Evolutionary conservation across 2,329 filamentous ascomycete species (phyloP), one percentile per base, ranked within the genome.

Genomic region (Teratosphaeria epicoccoides): DNA sequence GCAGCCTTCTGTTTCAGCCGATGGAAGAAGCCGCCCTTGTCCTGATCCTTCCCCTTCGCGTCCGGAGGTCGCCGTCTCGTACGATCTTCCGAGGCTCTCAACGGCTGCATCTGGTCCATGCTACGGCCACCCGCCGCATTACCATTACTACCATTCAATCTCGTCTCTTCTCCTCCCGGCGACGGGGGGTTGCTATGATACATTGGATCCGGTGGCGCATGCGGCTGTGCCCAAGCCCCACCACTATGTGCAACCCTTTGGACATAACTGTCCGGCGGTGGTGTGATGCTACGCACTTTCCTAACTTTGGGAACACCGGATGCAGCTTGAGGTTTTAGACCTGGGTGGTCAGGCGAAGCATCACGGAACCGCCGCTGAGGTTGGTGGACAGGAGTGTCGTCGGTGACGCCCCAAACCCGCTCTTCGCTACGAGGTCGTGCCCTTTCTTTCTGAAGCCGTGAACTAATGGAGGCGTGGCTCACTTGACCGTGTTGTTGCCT

Each of bases 261-360:
- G 4, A 40, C 10, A 40, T 49, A 37, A 20, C 20, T 17, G 20
- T 11, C 33, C 1, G 33, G 33, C 26, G 46, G 46, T 14, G 46
- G 46, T 12, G 24, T 47, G 17, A 47, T 47, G 24, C 23, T 26
- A 14, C 46, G 24, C n/a, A 47, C 24, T 20, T 26, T 33, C 14
- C 33, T 20, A 0, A 40, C 20, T 9, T 20, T 40, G n/a, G 33
- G 33, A 14, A 20, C 14, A 17, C 33, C 5, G n/a, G 33, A 20
- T 4, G 33, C n/a, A 17, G n/a, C 33, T 17, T 20, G 33, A 24
- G 46, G 46, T 12, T 33, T 29, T 10, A 47, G 26, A 17, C 24
- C 46, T 20, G 46, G 46, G 14, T 47, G 46, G 26, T 47, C 46
- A 22, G 46, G 46, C 17, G 46, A 47, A 28, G 46, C 46, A 2